A percentile compares a stretch with the other conserved stretches of the same genome.
Evolutionary conservation across 768 basidiomycete species (phyloP).

Genomic region (Russula griseocarnosa): DNA sequence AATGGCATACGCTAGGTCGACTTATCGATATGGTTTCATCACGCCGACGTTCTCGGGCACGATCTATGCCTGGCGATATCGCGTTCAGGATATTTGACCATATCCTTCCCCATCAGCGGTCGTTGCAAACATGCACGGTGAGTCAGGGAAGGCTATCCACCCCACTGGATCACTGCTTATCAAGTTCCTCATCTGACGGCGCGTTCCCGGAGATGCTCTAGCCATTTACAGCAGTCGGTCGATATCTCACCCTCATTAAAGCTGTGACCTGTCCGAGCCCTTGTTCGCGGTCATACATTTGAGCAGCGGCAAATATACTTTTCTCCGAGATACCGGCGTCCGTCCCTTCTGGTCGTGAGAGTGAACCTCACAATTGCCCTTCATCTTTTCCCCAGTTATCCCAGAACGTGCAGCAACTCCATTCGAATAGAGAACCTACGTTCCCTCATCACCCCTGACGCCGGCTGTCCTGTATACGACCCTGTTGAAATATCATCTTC

Average conservation of each 20-base stretch:
- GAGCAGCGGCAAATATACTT: slow-evolving; percentile 44
- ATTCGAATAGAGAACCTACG: no score
- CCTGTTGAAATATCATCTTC: no score
- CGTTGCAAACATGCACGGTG: slow-evolving; percentile 12
- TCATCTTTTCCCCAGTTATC: slow-evolving; percentile 47
- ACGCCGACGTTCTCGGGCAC: background rate
- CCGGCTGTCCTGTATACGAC: no score
- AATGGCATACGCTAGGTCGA: slow-evolving; percentile 17
- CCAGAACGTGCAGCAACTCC: no score
- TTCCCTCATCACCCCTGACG: no score
- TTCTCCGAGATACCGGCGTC: slow-evolving; percentile 36
- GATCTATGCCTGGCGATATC: slow-evolving; percentile 1
- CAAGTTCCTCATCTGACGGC: slow-evolving; percentile 16
- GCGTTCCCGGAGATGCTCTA: slow-evolving; percentile 26
- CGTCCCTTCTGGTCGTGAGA: slow-evolving; percentile 21
- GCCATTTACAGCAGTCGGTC: slow-evolving; percentile 20
- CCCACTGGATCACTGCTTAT: slow-evolving; percentile 21
- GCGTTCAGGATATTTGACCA: slow-evolving; percentile 17
- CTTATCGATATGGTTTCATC: slow-evolving; percentile 10
- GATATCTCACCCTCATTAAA: slow-evolving; percentile 1
- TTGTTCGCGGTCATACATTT: slow-evolving; percentile 31
- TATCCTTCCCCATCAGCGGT: slow-evolving; percentile 18
- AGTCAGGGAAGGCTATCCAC: background rate
- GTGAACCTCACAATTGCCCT: slow-evolving; percentile 43
- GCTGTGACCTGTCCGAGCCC: slow-evolving; percentile 23